Evolutionary conservation across 257 asterid species (phyloP).

Genomic region (Przewalskia tangutica): DNA sequence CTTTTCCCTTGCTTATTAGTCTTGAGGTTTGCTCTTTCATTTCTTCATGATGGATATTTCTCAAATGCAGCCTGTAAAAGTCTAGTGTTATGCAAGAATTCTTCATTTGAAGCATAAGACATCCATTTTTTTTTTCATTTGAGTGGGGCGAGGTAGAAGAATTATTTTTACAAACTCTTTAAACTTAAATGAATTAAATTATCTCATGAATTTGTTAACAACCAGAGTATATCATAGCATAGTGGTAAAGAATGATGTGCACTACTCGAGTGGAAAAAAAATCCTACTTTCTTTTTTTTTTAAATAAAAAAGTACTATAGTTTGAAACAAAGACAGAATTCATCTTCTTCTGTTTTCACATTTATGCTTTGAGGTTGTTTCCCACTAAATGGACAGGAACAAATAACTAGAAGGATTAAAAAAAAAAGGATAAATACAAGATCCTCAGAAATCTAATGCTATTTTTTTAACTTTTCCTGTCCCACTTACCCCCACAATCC

Average conservation of each 20-base stretch:
- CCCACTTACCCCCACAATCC: not conserved
- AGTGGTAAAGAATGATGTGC: not conserved
- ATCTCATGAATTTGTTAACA: not conserved
- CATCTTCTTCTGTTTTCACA: not conserved
- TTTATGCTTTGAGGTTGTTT: conserved; percentile 46
- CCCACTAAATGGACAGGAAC: conserved; percentile 53
- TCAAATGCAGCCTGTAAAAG: not conserved
- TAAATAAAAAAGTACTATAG: not conserved
- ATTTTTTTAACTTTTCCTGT: not conserved
- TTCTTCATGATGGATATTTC: not conserved
- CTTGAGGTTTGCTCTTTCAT: not conserved
- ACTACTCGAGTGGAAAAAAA: not conserved
- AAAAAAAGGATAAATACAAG: conserved; percentile 25
- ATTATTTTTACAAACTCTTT: not conserved
- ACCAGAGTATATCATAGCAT: not conserved
- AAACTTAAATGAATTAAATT: not conserved
- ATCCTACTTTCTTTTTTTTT: not conserved
- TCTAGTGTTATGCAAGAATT: not conserved
- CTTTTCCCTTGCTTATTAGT: not conserved
- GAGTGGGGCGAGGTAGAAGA: not conserved
- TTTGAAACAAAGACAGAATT: not conserved
- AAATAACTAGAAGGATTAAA: conserved; percentile 19
- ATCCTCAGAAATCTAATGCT: conserved; percentile 11
- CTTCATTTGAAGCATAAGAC: not conserved
- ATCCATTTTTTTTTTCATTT: not conserved